Conservation (phyloP, 805 yeast species). For the Lachancea waltii region DNA sequence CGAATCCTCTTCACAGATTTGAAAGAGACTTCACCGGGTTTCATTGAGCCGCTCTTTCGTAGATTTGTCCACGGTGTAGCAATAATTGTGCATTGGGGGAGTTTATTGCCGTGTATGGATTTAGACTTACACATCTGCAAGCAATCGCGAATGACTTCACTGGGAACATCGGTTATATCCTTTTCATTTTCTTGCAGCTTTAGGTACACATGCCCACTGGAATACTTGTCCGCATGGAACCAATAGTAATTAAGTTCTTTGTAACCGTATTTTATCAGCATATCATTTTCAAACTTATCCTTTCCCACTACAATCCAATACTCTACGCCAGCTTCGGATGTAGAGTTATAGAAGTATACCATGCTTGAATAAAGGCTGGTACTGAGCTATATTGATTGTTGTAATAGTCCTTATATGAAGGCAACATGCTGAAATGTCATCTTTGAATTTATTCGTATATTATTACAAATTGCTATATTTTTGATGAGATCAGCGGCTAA, state of each 20-base stretch:
- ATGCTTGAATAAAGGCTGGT: constrained; percentile 11
- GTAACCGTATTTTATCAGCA: constrained; percentile 54
- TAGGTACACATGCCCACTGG: constrained; percentile 73
- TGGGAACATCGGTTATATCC: constrained; percentile 44
- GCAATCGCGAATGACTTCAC: constrained; percentile 45
- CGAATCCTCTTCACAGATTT: constrained; percentile 50
- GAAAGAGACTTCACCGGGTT: constrained; percentile 71
- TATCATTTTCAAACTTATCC: constrained; percentile 65
- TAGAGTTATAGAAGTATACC: constrained; percentile 29
- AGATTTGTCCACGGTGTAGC: constrained; percentile 72
- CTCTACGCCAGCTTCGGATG: constrained; percentile 14
- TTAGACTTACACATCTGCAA: constrained; percentile 73
- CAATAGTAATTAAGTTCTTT: constrained; percentile 53
- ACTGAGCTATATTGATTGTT: too few relatives aligned
- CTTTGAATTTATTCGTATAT: too few relatives aligned
- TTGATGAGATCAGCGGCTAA: neutral
- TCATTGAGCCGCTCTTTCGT: constrained; percentile 64
- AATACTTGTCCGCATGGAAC: constrained; percentile 75
- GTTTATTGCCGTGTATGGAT: constrained; percentile 69
- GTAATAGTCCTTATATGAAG: too few relatives aligned
- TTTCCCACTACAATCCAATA: constrained; percentile 49
- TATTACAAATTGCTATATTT: too few relatives aligned
- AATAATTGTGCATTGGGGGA: constrained; percentile 57
- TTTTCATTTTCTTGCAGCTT: constrained; percentile 45
- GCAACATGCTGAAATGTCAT: too few relatives aligned